Base-by-base conservation (phyloP, 2,329 filamentous ascomycete species). In the Fusarium sp. region DNA sequence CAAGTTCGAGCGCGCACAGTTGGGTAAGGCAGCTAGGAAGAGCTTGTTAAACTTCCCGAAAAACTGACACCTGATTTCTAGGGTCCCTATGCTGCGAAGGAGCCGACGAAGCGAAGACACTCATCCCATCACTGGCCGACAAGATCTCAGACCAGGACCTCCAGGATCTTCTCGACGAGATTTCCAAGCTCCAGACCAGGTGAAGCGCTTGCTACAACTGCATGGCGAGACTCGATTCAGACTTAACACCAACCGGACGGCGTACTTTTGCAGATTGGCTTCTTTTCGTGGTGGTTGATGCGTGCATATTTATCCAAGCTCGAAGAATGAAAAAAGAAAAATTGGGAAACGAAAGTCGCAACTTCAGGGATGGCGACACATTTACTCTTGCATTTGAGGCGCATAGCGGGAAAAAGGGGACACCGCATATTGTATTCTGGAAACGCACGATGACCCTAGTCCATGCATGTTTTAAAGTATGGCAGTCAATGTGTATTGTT, bases 91-190 rank as follows among this genome's bases (percentile, higher is more conserved):
- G 94, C 81, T 97, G 95, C 79, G 95, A 97, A 76, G 92, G 90
- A 46, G 92, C 94, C 63, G 96, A 99, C 78, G 97, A 99, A 83
- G 96, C 96, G 66, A 98, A 97, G 83, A 97, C 94, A 11, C 87
- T 99, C 63, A 97, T 99, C 69, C 97, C 96, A 2, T 97, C 89
- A 61, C 82, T 99, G 53, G 87, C 90, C 74, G 91, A 94, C 81
- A 99, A 99, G 83, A 97, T 98, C 77, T 88, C 88, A 66, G 95
- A 98, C 79, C 92, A 94, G 38, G 93, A 97, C 73, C 83, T 99
- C 70, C 91, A 97, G 81, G 91, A 94, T 69, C 84, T 98, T 62
- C 87, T 99, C 62, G 91, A 97, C 77, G 94, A 99, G 83, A 91
- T 98, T 82, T 92, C 90, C 74, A 97, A 97, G 85, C 84, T 97